Base-by-base conservation (phyloP, 768 basidiomycete species). In the Boletus rubescentipes region DNA sequence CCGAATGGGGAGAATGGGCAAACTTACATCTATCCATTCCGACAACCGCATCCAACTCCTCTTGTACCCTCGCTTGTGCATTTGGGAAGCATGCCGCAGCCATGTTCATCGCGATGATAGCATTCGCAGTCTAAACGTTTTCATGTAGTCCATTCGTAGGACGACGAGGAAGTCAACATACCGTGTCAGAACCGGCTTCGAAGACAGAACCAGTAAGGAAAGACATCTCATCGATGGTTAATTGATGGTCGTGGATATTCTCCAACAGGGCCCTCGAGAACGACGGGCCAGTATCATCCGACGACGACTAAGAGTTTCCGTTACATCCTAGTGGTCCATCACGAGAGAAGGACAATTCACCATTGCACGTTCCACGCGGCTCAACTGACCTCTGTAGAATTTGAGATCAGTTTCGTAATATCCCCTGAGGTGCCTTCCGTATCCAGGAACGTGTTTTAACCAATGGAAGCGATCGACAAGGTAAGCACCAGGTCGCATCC, bases 161-260 rank as follows among this genome's bases (percentile, higher is more conserved):
- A 2, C 0, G 2, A 5, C 3, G 20, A 5, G 10, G 8, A 5
- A 47, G 20, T 21, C 3, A 10, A 11, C 36, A 54, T 49, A 73
- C 76, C 38, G 84, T 85, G 53, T 83, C 85, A 0, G 77, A 77
- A 5, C 84, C 84, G 10, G 83, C 84, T 40, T 80, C 84, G 56
- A 83, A 85, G 65, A 85, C 74, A 26, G 75, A 75, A 2, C 85
- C 85, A 1, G 80, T 78, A 38, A 87, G 76, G 61, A 80, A 86
- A 0, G 83, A 73, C 14, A 78, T 77, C 51, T 87, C 82, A 46
- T 79, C 72, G 39, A 77, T 70, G 4, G 80, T 74, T 9, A 86
- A 70, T 6, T 73, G 76, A 34, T 81, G 75, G 37, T 79, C 76
- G 0, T 63, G 53, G 54, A 77, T 75, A 10, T 73, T 74, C 55